Base-by-base conservation (phyloP, 441 rosid species). In the Biscutella auriculata region DNA sequence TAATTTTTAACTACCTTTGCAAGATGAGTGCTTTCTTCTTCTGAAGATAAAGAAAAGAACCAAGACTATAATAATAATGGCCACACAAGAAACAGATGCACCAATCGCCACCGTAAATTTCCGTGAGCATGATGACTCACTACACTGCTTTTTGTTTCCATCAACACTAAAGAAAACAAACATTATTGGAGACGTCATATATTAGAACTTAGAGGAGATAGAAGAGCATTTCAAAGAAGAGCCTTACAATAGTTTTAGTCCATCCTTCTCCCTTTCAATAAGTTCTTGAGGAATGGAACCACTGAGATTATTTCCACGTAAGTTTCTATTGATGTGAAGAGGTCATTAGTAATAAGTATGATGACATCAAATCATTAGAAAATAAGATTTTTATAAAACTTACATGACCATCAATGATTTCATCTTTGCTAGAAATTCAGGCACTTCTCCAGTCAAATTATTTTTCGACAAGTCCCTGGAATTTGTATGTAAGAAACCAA, bases 381-480 rank as follows among this genome's bases (percentile, higher is more conserved):
- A 26, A 26, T 6, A n/a, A n/a, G n/a, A 26, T 26, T 26, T 26
- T 26, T 26, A 3, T 26, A 26, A 2, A 7, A 46, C 62, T 63
- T 45, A 63, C 68, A 54, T 54, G 33, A 63, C n/a, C 55, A 36
- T 0, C 32, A 63, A 54, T 0, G 33, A 28, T 36, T 45, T 53
- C 11, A 62, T 62, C 5, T n/a, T 43, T 26, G 60, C 60, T 43
- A 62, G 28, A 34, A 53, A 62, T 16, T 41, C 66, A 14, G 59
- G 66, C 27, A 62, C 66, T 32, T 62, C 43, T 12, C 66, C 66
- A 4, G 58, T 40, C 19, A 62, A 51, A 34, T 62, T 53, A 27
- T 63, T 63, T 5, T 27, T 51, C 6, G 68, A 63, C 0, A 63
- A 35, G 17, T 63, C 68, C 39, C 61, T 60, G 1, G 0, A 17